These are phyloP conservation scores for Capsella bursapastoris DNA, from an alignment of 345 rosid genomes.

Conservation along the genomic window DNA sequence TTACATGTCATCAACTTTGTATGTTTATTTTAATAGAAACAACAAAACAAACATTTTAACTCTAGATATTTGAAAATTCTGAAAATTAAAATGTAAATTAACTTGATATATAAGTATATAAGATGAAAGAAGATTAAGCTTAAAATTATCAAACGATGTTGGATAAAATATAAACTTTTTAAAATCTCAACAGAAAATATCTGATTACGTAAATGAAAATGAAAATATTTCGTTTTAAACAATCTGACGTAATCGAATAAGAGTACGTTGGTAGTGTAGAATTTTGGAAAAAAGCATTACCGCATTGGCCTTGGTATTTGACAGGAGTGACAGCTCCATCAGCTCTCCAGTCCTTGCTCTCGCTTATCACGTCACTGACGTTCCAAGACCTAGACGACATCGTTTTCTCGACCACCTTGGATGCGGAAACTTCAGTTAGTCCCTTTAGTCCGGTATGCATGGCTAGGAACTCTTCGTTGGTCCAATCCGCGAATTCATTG, in stretches of 20 bases:
- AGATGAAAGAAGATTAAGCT: neutral
- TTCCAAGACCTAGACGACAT: conserved; percentile 31
- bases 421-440: conserved; percentile 10
- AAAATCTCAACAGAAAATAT: neutral
- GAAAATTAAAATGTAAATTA: neutral
- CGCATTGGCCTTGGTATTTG: conserved; percentile 54
- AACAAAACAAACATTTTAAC: neutral
- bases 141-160: neutral
- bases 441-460: conserved; percentile 43
- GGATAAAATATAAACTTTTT: neutral
- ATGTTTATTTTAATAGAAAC: neutral
- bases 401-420: conserved; percentile 19
- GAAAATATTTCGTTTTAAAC: neutral
- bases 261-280: neutral
- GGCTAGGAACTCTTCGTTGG: conserved; percentile 53
- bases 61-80: neutral
- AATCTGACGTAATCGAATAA: neutral
- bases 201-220: neutral
- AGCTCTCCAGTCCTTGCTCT: conserved; percentile 51
- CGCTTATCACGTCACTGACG: conserved; percentile 23
- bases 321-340: conserved; percentile 52
- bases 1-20: neutral
- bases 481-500: conserved; percentile 55
- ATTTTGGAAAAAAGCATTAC: conserved; percentile 26
- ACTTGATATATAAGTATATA: neutral